Evolutionary conservation across 495 filamentous ascomycete genomes (phyloP), one percentile per base, ranked within the genome.

Genomic region (Entonaema liquescens): DNA sequence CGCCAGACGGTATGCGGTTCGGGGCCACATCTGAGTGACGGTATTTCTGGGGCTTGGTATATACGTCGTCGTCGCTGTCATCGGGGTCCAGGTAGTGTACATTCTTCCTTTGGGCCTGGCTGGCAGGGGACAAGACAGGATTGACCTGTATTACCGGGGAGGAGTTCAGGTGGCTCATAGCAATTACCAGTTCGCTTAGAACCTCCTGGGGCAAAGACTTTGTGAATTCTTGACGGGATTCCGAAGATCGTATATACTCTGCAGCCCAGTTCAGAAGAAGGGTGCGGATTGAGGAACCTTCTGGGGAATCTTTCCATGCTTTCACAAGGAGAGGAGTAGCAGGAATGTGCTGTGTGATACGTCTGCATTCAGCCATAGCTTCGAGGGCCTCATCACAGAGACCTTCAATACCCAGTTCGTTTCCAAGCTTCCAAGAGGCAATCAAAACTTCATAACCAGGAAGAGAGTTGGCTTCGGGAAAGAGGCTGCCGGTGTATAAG

Each of bases 261-360:
- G 84, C 84, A 15, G 84, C 85, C 85, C 85, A 87, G n/a, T 74
- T 76, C 13, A 87, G 77, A 15, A 87, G 79, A 23, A 87, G 81
- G 47, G 77, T 79, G n/a, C 85, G 79, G 36, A 87, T 84, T 13
- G 82, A 79, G 8, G 83, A 87, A 29, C 83, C 85, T 62, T 85
- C 83, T 0, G 85, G 83, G 4, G 84, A 85, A 54, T 86, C 83
- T 28, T 82, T 79, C 85, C 85, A 87, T 25, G 83, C 85, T 61
- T 85, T 80, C 0, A 86, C 82, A 9, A 87, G 78, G 1, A 86
- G 79, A 5, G 83, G 80, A 0, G 85, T 83, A 8, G 83, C 82
- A 7, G 85, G 85, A 33, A 87, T 86, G 38, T 77, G 76, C 26
- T 79, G 75, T 6, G 84, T 87, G 7, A 81, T 25, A 7, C 79